Evolutionary conservation across 2,329 filamentous ascomycete genomes (phyloP).

Genomic region (Sporothrix pseudoabietina): DNA sequence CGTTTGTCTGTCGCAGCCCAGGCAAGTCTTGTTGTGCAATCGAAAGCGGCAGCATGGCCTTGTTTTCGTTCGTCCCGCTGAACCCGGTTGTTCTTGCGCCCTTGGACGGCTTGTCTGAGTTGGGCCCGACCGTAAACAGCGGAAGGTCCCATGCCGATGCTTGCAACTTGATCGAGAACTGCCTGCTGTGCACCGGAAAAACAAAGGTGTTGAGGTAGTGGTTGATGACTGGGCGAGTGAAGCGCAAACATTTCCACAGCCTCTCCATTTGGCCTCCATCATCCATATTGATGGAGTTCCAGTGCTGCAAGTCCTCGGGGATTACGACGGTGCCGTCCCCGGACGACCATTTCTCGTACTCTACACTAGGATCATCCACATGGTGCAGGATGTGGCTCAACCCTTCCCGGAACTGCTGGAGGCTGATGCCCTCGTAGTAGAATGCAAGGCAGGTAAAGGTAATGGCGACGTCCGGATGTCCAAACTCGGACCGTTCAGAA

Average conservation of each 20-base stretch:
- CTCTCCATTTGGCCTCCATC: conserved; percentile 54
- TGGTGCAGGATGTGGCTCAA: conserved; percentile 54
- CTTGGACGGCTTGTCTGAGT: neutral
- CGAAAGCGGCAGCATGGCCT: conserved; percentile 60
- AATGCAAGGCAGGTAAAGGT: conserved; percentile 66
- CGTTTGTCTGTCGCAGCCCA: conserved; percentile 61
- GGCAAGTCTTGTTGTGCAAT: conserved; percentile 64
- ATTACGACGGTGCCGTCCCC: conserved; percentile 42
- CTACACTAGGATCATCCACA: conserved; percentile 57
- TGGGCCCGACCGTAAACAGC: conserved; percentile 39
- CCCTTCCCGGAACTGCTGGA: conserved; percentile 51
- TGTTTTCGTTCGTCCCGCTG: conserved; percentile 70
- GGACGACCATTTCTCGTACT: conserved; percentile 57
- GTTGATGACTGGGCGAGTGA: conserved; percentile 56
- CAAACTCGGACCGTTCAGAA: conserved; percentile 64
- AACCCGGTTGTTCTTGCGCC: conserved; percentile 63
- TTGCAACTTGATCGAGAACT: conserved; percentile 65
- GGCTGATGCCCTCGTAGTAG: conserved; percentile 62
- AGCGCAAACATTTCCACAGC: conserved; percentile 55
- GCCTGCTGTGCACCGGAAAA: conserved; percentile 65
- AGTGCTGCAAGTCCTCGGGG: conserved; percentile 52
- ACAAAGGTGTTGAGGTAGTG: conserved; percentile 66
- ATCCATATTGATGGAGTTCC: conserved; percentile 61
- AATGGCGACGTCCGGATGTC: conserved; percentile 68
- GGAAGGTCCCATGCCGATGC: conserved; percentile 70